A percentile compares a stretch with the other conserved stretches of the same genome.
Conservation (phyloP, 331 rosid genomes). For the Phaseolus coccineus region DNA sequence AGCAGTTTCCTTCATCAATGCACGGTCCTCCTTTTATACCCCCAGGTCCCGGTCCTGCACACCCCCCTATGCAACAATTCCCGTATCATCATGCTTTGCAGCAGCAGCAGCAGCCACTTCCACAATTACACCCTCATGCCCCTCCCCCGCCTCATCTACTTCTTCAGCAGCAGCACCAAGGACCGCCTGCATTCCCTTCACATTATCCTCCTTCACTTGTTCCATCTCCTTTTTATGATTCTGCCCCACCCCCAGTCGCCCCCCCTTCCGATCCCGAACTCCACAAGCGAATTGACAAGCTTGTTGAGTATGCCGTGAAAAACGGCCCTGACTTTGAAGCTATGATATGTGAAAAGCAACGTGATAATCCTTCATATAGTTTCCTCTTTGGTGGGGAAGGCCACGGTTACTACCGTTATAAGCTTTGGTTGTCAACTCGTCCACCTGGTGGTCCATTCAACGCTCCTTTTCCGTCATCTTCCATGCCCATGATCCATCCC, state of each 20-base stretch:
- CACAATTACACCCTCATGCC: constrained; percentile 75
- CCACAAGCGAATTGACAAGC: constrained; percentile 90
- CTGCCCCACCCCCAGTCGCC: constrained; percentile 73
- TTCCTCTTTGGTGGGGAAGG: constrained; percentile 99
- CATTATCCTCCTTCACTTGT: constrained; percentile 69
- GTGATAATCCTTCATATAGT: constrained; percentile 88
- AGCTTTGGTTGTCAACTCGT: constrained; percentile 78
- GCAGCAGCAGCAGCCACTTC: constrained; percentile 69
- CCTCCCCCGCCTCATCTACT: constrained; percentile 76
- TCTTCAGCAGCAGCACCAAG: constrained; percentile 83
- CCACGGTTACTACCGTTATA: constrained; percentile 79
- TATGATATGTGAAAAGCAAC: constrained; percentile 93
- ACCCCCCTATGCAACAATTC: constrained; percentile 78
- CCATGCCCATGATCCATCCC: constrained; percentile 78
- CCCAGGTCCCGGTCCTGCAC: constrained; percentile 86
- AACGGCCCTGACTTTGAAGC: constrained; percentile 97
- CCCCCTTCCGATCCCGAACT: constrained; percentile 94
- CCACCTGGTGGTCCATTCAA: constrained; percentile 78
- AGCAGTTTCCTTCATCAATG: constrained; percentile 78
- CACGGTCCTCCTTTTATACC: constrained; percentile 87
- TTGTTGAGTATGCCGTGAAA: constrained; percentile 87
- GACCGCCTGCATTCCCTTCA: constrained; percentile 62
- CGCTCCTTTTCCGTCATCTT: constrained; percentile 65
- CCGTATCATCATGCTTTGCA: constrained; percentile 77
- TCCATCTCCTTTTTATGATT: constrained; percentile 68